Evolutionary conservation across 1,139 yeast species (phyloP).

Genomic region (Yamadazyma spencermartinsiae): DNA sequence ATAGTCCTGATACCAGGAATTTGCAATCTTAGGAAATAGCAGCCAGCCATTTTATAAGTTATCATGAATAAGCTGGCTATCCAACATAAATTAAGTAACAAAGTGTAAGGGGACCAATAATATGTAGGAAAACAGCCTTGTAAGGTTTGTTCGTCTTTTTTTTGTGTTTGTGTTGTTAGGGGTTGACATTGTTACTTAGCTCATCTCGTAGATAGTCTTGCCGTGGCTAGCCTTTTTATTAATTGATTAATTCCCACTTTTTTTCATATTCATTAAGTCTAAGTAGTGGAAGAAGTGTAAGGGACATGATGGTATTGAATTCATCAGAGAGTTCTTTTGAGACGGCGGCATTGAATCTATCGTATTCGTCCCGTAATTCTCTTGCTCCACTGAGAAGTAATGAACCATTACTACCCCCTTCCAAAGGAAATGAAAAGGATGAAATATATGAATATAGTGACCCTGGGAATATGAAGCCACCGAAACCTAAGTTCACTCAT

Average conservation of each 20-base stretch:
- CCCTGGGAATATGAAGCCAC: not conserved
- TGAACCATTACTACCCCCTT: conserved; percentile 8
- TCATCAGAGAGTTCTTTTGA: conserved; percentile 16
- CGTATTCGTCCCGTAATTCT: conserved; percentile 15
- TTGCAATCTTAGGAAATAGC: conserved; percentile 6
- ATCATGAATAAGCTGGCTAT: not conserved
- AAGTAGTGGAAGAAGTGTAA: too few species aligned
- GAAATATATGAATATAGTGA: too few species aligned
- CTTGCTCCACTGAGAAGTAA: conserved; percentile 15
- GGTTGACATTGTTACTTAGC: too few species aligned
- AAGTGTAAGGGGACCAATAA: not conserved
- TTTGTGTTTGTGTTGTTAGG: too few species aligned
- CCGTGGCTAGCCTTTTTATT: too few species aligned
- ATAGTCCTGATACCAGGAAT: not conserved
- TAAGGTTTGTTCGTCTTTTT: too few species aligned
- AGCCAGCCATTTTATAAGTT: conserved; percentile 14
- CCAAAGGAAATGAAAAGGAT: not conserved
- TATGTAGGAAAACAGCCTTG: too few species aligned
- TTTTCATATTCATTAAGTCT: too few species aligned
- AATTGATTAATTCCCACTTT: too few species aligned
- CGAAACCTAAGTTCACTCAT: conserved; percentile 10
- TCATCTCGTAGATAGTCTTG: too few species aligned
- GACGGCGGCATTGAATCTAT: conserved; percentile 16
- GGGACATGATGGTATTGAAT: conserved; percentile 10
- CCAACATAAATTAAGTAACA: not conserved